A percentile compares a stretch with the other conserved stretches of the same genome.
phyloP scores from a whole-genome alignment of 1,284 basidiomycete genomes.

The Trametes versicolor region DNA sequence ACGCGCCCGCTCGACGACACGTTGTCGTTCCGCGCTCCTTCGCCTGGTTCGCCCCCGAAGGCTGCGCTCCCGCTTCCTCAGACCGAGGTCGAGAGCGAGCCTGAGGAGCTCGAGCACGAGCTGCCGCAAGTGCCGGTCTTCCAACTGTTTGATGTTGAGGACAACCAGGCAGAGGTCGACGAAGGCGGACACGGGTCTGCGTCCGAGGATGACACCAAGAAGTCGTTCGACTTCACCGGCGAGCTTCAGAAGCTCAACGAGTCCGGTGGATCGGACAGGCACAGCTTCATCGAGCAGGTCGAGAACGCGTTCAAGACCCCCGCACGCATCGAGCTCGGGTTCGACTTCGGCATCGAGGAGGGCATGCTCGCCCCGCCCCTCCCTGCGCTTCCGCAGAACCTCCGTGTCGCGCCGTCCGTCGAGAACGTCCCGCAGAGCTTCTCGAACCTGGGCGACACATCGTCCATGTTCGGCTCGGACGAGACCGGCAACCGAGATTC shows the following conservation, averaged over 20 bases:
- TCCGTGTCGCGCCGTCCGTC: conserved; percentile 31
- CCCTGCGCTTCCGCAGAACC: conserved; percentile 28
- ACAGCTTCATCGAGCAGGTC: conserved; percentile 85
- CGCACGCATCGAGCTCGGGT: conserved; percentile 66
- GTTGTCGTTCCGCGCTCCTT: conserved; percentile 46
- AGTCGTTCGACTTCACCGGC: conserved; percentile 88
- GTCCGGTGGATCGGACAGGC: conserved; percentile 71
- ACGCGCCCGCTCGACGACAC: conserved; percentile 42
- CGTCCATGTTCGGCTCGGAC: conserved; percentile 32
- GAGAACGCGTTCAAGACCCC: conserved; percentile 83
- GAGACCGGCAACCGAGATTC: conserved; percentile 32
- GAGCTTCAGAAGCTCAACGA: conserved; percentile 79
- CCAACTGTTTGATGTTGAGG: conserved; percentile 57
- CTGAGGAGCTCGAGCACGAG: conserved; percentile 2
- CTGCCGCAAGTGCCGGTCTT: conserved; percentile 51
- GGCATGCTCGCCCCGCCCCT: conserved; percentile 46
- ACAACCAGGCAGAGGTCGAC: conserved; percentile 56
- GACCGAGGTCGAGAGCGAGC: neutral
- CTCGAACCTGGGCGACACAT: conserved; percentile 34
- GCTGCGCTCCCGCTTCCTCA: conserved; percentile 50
- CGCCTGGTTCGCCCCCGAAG: conserved; percentile 54
- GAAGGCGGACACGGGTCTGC: conserved; percentile 34
- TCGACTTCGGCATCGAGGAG: conserved; percentile 55
- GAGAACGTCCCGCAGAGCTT: conserved; percentile 41
- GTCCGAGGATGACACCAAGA: conserved; percentile 71